A percentile compares a stretch with the other conserved stretches of the same genome.
These are phyloP conservation scores for Colletotrichum plurivorum DNA, from an alignment of 2,329 filamentous ascomycete genomes.

Conservation along the genomic window DNA sequence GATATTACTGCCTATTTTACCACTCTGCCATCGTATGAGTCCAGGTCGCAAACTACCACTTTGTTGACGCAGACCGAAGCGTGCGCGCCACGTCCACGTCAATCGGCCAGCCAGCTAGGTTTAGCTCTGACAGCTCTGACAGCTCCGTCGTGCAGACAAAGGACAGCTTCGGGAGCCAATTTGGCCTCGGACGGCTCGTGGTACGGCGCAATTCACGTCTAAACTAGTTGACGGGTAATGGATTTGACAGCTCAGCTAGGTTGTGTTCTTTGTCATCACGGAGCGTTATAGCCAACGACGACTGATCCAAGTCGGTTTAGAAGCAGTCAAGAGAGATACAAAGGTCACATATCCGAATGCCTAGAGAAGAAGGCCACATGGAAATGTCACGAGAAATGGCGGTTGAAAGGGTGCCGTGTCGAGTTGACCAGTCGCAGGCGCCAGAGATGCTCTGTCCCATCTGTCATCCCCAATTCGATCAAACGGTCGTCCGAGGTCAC, in stretches of 20 bases:
- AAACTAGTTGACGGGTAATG: slow-evolving; percentile 1
- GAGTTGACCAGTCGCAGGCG: no score
- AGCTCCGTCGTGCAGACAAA: slow-evolving; percentile 1
- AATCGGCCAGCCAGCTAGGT: no score
- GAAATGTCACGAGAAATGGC: no score
- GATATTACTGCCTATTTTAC: no score
- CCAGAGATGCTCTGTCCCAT: neutral
- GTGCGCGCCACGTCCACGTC: no score
- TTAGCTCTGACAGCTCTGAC: neutral
- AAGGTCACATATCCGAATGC: no score
- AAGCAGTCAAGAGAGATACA: no score
- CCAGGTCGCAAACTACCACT: no score
- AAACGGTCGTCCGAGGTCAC: neutral
- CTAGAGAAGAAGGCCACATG: no score
- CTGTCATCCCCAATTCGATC: neutral
- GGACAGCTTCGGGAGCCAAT: neutral
- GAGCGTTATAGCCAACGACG: neutral
- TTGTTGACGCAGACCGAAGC: no score
- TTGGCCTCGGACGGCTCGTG: neutral
- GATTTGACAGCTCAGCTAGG: neutral
- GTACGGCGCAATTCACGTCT: neutral
- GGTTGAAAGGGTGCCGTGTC: no score
- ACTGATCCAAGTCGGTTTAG: neutral
- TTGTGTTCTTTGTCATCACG: neutral
- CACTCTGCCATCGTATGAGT: no score